Conservation (phyloP, 345 rosid genomes). For the Triadica sebifera region DNA sequence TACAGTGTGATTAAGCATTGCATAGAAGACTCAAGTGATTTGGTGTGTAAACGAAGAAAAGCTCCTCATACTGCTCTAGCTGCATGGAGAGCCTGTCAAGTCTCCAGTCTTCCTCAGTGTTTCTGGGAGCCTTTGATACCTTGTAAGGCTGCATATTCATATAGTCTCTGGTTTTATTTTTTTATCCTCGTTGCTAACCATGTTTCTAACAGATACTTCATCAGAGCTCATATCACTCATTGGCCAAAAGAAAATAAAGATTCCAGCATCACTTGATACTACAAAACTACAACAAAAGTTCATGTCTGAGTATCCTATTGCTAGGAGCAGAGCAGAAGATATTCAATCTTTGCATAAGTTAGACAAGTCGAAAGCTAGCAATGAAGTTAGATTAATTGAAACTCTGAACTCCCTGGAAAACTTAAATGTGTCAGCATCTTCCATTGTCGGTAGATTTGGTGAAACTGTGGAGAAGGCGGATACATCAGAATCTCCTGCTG, state of each 20-base stretch:
- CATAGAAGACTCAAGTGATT: slow-evolving; percentile 54
- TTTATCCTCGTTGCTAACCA: slow-evolving; percentile 15
- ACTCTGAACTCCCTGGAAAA: slow-evolving; percentile 14
- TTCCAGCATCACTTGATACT: slow-evolving; percentile 9
- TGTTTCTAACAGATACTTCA: slow-evolving; percentile 47
- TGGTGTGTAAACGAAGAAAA: slow-evolving; percentile 57
- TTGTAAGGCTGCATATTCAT: slow-evolving; percentile 40
- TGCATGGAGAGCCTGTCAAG: slow-evolving; percentile 42
- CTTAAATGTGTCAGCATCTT: slow-evolving; percentile 20
- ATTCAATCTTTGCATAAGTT: slow-evolving; percentile 2
- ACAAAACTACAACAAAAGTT: slow-evolving; percentile 10
- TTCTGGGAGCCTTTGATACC: slow-evolving; percentile 58
- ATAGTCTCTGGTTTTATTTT: neutral
- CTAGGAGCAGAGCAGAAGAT: slow-evolving; percentile 1
- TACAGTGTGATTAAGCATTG: slow-evolving; percentile 53
- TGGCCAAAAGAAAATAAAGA: slow-evolving; percentile 26
- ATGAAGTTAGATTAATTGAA: slow-evolving; percentile 12
- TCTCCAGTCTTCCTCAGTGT: slow-evolving; percentile 34
- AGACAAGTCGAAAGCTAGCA: slow-evolving; percentile 1
- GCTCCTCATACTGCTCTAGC: slow-evolving; percentile 33
- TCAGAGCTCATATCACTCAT: slow-evolving; percentile 49
- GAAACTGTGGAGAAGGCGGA: slow-evolving; percentile 22
- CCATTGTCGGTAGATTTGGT: neutral
- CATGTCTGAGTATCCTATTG: slow-evolving; percentile 14
- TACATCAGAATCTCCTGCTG: slow-evolving; percentile 17